Conservation (phyloP, 208 protist species). For the Tritrichomonas foetus region DNA sequence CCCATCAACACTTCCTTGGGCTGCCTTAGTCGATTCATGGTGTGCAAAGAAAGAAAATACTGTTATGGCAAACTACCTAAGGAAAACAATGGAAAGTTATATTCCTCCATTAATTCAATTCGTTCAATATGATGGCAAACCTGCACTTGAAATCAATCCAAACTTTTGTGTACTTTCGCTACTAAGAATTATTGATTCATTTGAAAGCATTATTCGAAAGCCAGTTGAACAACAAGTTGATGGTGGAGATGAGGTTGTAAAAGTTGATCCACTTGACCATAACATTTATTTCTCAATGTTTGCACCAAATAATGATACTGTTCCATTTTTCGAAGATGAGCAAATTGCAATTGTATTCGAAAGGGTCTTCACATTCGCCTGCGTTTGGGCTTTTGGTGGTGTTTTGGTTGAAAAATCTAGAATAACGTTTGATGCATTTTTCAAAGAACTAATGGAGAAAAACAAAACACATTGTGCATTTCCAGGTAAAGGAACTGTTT, state of each 20-base stretch:
- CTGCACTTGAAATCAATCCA: neutral
- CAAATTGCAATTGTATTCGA: neutral
- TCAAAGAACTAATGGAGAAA: constrained; percentile 30
- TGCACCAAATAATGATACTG: neutral
- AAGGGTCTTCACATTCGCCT: constrained; percentile 67
- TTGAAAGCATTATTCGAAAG: neutral
- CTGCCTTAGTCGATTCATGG: constrained; percentile 56
- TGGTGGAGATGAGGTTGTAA: neutral
- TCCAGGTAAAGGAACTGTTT: constrained; percentile 40
- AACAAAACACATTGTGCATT: constrained; percentile 67
- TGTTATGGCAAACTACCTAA: neutral
- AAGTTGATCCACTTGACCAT: neutral
- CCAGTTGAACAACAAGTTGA: neutral
- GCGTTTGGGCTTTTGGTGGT: constrained; percentile 86
- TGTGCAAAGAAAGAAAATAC: neutral
- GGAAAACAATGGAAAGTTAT: neutral
- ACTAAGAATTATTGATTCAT: neutral
- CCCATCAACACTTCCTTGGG: constrained; percentile 58
- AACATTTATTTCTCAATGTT: neutral
- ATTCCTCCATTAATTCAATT: constrained; percentile 13
- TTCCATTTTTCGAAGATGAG: neutral
- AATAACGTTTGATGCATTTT: constrained; percentile 70
- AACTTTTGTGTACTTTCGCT: neutral
- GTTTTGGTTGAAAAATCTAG: constrained; percentile 75
- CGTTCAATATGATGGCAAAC: neutral